A percentile compares a stretch with the other conserved stretches of the same genome.
phyloP scores from a whole-genome alignment of 2,329 filamentous ascomycete species.

The Fusarium sp. region DNA sequence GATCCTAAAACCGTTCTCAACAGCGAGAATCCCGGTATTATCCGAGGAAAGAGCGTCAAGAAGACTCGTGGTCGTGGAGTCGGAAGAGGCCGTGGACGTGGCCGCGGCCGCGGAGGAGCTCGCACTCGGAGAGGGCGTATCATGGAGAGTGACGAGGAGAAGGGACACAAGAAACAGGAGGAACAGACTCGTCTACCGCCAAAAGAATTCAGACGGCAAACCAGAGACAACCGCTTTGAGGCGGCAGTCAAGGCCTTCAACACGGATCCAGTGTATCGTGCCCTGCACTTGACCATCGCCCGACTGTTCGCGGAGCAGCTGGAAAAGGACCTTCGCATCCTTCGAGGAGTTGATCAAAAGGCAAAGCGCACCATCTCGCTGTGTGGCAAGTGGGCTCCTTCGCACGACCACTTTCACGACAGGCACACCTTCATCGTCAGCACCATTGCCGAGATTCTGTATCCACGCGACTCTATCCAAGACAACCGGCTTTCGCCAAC shows the following conservation, averaged over 20 bases:
- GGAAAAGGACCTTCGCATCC: constrained; percentile 56
- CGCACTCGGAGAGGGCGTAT: neutral
- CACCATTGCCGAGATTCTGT: constrained; percentile 68
- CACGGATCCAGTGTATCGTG: constrained; percentile 60
- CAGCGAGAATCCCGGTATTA: constrained; percentile 45
- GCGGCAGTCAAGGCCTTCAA: constrained; percentile 56
- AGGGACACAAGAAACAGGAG: neutral
- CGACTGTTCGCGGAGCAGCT: constrained; percentile 70
- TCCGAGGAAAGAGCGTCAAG: constrained; percentile 34
- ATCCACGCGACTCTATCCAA: constrained; percentile 51
- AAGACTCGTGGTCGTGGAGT: constrained; percentile 17
- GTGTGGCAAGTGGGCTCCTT: constrained; percentile 72
- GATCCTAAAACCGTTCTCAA: constrained; percentile 58
- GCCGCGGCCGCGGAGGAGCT: neutral
- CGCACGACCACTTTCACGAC: constrained; percentile 67
- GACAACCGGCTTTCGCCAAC: constrained; percentile 47
- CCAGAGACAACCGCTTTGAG: constrained; percentile 56
- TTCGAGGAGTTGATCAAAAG: constrained; percentile 54
- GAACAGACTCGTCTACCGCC: constrained; percentile 1
- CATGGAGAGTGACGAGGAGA: neutral
- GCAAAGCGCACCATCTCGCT: constrained; percentile 63
- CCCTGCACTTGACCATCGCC: constrained; percentile 64
- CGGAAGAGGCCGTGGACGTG: neutral
- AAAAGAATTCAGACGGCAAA: constrained; percentile 46
- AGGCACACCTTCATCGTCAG: constrained; percentile 68